These are phyloP conservation scores for Sechiopsis laciniata DNA, from an alignment of 306 rosid genomes.

Conservation along the genomic window DNA sequence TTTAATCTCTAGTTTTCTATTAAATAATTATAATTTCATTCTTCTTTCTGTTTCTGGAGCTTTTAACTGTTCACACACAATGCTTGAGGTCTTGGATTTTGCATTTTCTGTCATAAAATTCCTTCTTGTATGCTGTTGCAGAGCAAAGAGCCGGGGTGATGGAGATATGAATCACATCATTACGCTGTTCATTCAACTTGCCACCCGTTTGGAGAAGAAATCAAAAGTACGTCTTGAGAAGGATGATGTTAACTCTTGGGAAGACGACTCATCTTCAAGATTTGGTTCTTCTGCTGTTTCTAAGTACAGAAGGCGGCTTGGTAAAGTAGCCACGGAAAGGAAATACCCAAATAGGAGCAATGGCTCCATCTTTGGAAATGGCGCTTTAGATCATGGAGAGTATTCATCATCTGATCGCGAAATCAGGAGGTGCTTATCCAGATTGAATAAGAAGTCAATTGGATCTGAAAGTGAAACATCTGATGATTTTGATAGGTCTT, in stretches of 20 bases:
- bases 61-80: neutral
- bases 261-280: constrained; percentile 42
- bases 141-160: constrained; percentile 79
- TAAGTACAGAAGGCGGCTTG: constrained; percentile 64
- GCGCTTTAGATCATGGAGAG: constrained; percentile 55
- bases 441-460: constrained; percentile 62
- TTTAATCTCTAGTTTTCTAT: neutral
- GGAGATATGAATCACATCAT: constrained; percentile 62
- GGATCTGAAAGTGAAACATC: constrained; percentile 91
- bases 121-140: constrained; percentile 30
- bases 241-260: constrained; percentile 57
- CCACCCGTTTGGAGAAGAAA: constrained; percentile 55
- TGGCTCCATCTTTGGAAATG: constrained; percentile 44
- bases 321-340: constrained; percentile 55
- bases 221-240: constrained; percentile 54
- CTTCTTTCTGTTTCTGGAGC: neutral
- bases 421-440: constrained; percentile 70
- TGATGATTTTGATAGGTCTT: constrained; percentile 71
- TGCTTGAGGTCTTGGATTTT: constrained; percentile 2
- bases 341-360: constrained; percentile 59
- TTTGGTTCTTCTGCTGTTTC: constrained; percentile 39
- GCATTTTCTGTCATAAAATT: constrained; percentile 8
- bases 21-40: neutral
- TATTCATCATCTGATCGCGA: constrained; percentile 84
- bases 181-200: constrained; percentile 72